Evolutionary conservation across 2,329 filamentous ascomycete species (phyloP), one percentile per base, ranked within the genome.

Genomic region (Alternaria novae-zelandiae): DNA sequence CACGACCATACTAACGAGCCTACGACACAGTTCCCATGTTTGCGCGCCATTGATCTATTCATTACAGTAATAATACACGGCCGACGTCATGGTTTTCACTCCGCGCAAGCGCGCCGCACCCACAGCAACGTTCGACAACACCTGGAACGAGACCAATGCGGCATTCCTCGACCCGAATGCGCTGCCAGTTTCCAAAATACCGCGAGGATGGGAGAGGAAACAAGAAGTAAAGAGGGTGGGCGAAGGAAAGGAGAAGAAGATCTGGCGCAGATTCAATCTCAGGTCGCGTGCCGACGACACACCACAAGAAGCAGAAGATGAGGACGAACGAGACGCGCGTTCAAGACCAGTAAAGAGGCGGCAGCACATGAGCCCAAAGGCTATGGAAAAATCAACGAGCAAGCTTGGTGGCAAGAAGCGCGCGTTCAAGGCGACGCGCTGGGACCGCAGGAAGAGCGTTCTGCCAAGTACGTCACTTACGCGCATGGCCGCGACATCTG

Each of bases 141-240:
- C 74, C 70, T 84, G 83, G 83, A 67, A 80, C 69, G 73, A 80
- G 57, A 70, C 77, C 66, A 82, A 84, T 70, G 71, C 79, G 23
- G 73, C 80, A 26, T 75, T 77, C 61, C 77, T 85, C 61, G 76
- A 79, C 44, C 82, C 83, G 10, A 72, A 66, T 44, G 74, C 81
- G 30, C 72, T 85, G 5, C 77, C 81, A 15, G 66, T 84, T 26
- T 70, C 79, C 13, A 82, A 80, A 54, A 76, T 81, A 5, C 82
- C 80, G 17, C 82, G 83, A 50, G 84, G 78, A 50, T 86, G 83
- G 83, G 84, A 86, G 59, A 80, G 84, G 54, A 80, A 79, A 59
- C 81, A 83, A 7, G 74, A 82, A 61, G 79, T 79, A 12, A 82
- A 82, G 12, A 77, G 79, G 57, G 66, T 70, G 20, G 68, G 72